Evolutionary conservation across 805 yeast species (phyloP).

Genomic region (Cephaloascus fragrans): DNA sequence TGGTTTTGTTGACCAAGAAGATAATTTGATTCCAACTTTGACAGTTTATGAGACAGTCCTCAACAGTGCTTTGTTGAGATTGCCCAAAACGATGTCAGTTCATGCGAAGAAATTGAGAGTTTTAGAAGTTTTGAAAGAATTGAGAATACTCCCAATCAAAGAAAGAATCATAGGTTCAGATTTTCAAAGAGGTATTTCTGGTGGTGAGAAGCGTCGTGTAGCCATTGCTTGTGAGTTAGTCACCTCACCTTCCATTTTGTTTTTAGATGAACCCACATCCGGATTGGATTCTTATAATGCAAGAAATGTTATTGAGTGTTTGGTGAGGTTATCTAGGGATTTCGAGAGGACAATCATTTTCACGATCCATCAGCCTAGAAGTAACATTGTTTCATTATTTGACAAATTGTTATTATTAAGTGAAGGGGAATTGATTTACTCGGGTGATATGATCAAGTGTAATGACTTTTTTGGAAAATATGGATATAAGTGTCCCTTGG

Average conservation of each 20-base stretch:
- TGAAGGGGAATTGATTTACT: conserved; percentile 77
- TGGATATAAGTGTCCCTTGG: conserved; percentile 79
- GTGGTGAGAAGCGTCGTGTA: conserved; percentile 87
- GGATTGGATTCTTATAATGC: conserved; percentile 95
- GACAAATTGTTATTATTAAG: conserved; percentile 75
- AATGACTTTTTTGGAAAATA: conserved; percentile 63
- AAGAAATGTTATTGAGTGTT: conserved; percentile 76
- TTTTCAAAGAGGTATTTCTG: conserved; percentile 84
- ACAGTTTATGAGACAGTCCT: conserved; percentile 94
- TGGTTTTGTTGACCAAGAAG: conserved; percentile 97
- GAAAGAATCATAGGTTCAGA: conserved; percentile 86
- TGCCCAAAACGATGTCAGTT: conserved; percentile 74
- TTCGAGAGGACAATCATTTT: conserved; percentile 83
- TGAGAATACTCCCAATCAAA: conserved; percentile 73
- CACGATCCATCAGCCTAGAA: conserved; percentile 95
- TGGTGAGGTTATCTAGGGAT: conserved; percentile 69
- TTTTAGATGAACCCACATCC: conserved; percentile 89
- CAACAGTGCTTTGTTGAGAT: conserved; percentile 79
- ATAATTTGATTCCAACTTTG: conserved; percentile 78
- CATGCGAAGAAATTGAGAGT: conserved; percentile 71
- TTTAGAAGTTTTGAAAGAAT: conserved; percentile 72
- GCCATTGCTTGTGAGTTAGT: conserved; percentile 91
- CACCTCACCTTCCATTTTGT: conserved; percentile 75
- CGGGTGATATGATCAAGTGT: conserved; percentile 75
- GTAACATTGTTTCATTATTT: conserved; percentile 87